Base-by-base conservation (phyloP, 352 stramenopile species). In the Phytophthora colocasiae region DNA sequence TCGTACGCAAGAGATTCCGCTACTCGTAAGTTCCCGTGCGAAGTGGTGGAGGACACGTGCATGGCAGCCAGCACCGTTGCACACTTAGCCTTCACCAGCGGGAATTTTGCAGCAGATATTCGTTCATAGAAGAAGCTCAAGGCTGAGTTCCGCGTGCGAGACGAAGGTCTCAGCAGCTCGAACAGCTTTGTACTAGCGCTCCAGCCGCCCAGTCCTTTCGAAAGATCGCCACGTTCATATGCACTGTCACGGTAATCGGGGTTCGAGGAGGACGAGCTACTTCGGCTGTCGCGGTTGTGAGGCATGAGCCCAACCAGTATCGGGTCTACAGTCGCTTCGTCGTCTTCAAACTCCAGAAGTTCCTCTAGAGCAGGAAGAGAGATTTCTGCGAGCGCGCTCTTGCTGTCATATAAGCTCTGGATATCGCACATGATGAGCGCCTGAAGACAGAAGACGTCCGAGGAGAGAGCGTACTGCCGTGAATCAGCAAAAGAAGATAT, bases 371-470 rank as follows among this genome's bases (percentile, higher is more conserved):
- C 80, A 9, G 87, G 85, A 10, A 96, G 80, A 6, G 78, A 75
- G 17, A 77, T 75, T 56, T 94, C 86, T 0, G 75, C 69, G 4
- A 96, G 57, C 0, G 81, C 81, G 50, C 88, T 96, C n/a, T 83
- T 80, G 58, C 86, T 91, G 40, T 90, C 80, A 34, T 88, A 92
- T 24, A 95, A 65, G 27, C 74, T 83, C 57, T 96, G 86, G 39
- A 96, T 78, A 54, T 96, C 88, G 58, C 88, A 95, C 22, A 96
- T 36, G 29, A 90, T 68, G 7, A 93, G 65, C 6, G 83, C 88
- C 43, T 93, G 77, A 2, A 96, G 52, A 55, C 83, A 89, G 6
- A 84, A 62, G 2, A 79, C 70, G 19, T 91, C 76, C 1, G 66
- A 77, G 14, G 80, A 80, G 14, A 90, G 73, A 11, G 81, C 73